Evolutionary conservation across 2,329 filamentous ascomycete genomes (phyloP), one percentile per base, ranked within the genome.

Genomic region (Neofusicoccum laricinum): DNA sequence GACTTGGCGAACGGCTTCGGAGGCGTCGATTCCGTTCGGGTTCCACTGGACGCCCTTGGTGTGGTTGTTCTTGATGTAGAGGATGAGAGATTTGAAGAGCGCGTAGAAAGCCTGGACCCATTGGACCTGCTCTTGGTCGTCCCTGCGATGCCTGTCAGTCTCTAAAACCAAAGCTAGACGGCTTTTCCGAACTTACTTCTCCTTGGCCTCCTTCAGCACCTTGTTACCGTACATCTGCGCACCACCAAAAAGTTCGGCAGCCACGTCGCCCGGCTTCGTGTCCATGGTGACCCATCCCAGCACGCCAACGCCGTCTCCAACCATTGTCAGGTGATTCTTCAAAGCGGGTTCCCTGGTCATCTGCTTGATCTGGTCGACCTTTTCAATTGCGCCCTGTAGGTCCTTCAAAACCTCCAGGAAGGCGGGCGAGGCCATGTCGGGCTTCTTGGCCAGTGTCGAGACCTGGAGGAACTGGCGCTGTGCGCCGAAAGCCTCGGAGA

Each of bases 221-320:
- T 93, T 88, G 81, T 99, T 98, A 38, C 95, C 95, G 71, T 92
- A 97, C 81, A 96, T 96, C 76, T 98, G 90, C 45, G 93, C 92
- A 58, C 92, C 90, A 34, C 89, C 88, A 19, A 96, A 83, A 65
- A 89, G 89, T 70, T 97, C 93, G 51, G 89, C 89, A 51, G 98
- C 90, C 71, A 93, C 91, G 73, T 95, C 93, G 68, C 86, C 88
- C 2, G 95, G 95, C 74, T 92, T 93, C 68, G 55, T 67, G 36
- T 96, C 91, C 55, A 95, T 86, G 0, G 90, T 90, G 65, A 98
- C 90, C 95, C 95, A 99, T 38, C 91, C 92, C 65, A 99, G 82
- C 43, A 93, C 89, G 73, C 92, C 90, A 69, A 97, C 93, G 69
- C 93, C 93, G 73, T 98, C 94, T 0, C 92, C 88, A 34, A 98